Conservation (phyloP, 805 yeast species). For the Lipomyces lipofer region DNA sequence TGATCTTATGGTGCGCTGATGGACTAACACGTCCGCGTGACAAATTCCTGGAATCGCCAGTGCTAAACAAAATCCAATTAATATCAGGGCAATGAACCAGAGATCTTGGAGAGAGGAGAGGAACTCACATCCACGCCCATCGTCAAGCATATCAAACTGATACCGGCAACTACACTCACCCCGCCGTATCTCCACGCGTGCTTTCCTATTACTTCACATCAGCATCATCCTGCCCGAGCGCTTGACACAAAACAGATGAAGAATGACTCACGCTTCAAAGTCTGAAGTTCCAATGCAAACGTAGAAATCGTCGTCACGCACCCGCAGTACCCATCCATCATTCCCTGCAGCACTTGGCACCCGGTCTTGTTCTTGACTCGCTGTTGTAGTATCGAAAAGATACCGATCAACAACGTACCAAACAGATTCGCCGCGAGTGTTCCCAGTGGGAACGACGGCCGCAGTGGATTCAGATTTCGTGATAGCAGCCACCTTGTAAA, state of each 20-base stretch:
- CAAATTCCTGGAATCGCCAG: neutral
- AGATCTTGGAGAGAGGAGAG: too few species aligned
- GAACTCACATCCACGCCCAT: conserved; percentile 17
- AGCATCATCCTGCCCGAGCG: neutral
- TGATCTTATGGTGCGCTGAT: neutral
- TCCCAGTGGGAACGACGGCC: conserved; percentile 30
- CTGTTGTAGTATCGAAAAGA: conserved; percentile 24
- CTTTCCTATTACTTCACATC: neutral
- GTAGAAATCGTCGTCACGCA: conserved; percentile 33
- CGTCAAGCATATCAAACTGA: conserved; percentile 19
- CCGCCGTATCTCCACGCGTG: conserved; percentile 25
- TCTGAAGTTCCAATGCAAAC: conserved; percentile 29
- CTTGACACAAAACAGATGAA: neutral
- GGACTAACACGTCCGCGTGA: neutral
- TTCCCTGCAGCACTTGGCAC: conserved; percentile 30
- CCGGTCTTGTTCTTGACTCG: neutral
- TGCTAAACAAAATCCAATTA: too few species aligned
- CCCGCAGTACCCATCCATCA: conserved; percentile 34
- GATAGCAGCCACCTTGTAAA: conserved; percentile 29
- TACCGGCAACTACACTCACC: conserved; percentile 15
- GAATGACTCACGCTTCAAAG: conserved; percentile 11
- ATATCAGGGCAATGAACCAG: too few species aligned
- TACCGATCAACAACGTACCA: conserved; percentile 28
- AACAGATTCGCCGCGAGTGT: conserved; percentile 33
- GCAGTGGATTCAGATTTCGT: conserved; percentile 22